Conservation (phyloP, 805 yeast species). For the Wickerhamiella cacticola region DNA sequence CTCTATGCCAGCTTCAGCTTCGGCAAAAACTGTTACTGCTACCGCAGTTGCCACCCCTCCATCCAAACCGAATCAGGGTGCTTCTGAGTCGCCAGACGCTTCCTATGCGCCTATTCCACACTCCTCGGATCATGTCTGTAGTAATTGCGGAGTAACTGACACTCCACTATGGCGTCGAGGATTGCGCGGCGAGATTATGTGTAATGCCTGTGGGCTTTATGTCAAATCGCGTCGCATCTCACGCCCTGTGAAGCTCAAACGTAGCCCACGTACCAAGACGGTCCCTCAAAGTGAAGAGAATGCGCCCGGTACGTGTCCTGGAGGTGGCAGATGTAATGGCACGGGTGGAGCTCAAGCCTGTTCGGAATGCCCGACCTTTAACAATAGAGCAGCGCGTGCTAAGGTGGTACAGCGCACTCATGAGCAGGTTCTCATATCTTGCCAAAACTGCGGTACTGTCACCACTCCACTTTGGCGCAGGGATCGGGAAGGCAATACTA, state of each 20-base stretch:
- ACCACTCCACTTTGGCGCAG: slow-evolving; percentile 82
- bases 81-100: not conserved
- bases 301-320: slow-evolving; percentile 47
- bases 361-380: slow-evolving; percentile 71
- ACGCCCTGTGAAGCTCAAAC: slow-evolving; percentile 53
- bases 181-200: slow-evolving; percentile 79
- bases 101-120: not conserved
- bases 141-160: slow-evolving; percentile 81
- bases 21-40: no score
- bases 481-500: slow-evolving; percentile 68
- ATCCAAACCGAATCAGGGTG: not conserved
- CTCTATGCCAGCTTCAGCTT: no score
- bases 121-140: slow-evolving; percentile 38
- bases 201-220: slow-evolving; percentile 93
- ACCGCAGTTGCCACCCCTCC: no score
- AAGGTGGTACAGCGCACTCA: not conserved
- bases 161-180: slow-evolving; percentile 95
- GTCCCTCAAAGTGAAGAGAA: slow-evolving; percentile 9
- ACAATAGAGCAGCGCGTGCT: slow-evolving; percentile 40
- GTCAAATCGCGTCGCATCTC: slow-evolving; percentile 46
- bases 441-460: slow-evolving; percentile 74
- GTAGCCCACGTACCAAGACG: slow-evolving; percentile 23
- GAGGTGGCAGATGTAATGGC: slow-evolving; percentile 74
- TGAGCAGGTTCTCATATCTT: slow-evolving; percentile 49
- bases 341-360: slow-evolving; percentile 77